Conservation (phyloP, 73 alveolate genomes). For the Diophrys sp. region DNA sequence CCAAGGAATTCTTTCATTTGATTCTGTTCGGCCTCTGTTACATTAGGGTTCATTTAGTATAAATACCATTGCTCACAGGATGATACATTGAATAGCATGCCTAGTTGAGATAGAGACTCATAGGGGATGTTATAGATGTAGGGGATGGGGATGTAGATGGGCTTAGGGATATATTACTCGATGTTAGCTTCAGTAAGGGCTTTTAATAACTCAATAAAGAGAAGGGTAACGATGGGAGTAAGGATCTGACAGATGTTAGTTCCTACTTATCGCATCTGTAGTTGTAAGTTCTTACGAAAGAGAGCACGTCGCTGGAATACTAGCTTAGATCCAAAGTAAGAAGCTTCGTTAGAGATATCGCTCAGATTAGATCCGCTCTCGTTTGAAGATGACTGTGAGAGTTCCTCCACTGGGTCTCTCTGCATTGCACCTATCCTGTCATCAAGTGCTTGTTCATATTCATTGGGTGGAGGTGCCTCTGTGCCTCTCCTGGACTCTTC, state of each 20-base stretch:
- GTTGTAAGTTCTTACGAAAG: slow-evolving; percentile 62
- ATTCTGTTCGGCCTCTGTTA: background rate
- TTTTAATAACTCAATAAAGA: slow-evolving; percentile 73
- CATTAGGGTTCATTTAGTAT: slow-evolving; percentile 6
- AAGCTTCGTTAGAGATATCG: slow-evolving; percentile 36
- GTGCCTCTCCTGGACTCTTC: background rate
- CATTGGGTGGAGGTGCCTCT: background rate
- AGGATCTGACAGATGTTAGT: slow-evolving; percentile 73
- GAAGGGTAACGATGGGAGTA: slow-evolving; percentile 86
- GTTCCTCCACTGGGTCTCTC: background rate
- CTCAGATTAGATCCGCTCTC: slow-evolving; percentile 29
- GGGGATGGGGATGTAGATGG: slow-evolving; percentile 58
- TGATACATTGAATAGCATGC: slow-evolving; percentile 8
- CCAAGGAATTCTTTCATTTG: slow-evolving; percentile 23
- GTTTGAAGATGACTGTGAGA: background rate
- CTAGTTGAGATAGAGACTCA: slow-evolving; percentile 10
- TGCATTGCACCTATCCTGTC: background rate
- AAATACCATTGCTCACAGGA: slow-evolving; percentile 30
- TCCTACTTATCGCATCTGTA: slow-evolving; percentile 69
- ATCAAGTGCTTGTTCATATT: background rate
- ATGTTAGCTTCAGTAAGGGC: slow-evolving; percentile 50
- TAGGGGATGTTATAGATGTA: slow-evolving; percentile 18
- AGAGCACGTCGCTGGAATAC: slow-evolving; percentile 61
- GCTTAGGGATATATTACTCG: slow-evolving; percentile 58
- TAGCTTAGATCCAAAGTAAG: slow-evolving; percentile 29